Conservation (phyloP, 1,139 yeast genomes). For the Candida pseudoviswanathii region DNA sequence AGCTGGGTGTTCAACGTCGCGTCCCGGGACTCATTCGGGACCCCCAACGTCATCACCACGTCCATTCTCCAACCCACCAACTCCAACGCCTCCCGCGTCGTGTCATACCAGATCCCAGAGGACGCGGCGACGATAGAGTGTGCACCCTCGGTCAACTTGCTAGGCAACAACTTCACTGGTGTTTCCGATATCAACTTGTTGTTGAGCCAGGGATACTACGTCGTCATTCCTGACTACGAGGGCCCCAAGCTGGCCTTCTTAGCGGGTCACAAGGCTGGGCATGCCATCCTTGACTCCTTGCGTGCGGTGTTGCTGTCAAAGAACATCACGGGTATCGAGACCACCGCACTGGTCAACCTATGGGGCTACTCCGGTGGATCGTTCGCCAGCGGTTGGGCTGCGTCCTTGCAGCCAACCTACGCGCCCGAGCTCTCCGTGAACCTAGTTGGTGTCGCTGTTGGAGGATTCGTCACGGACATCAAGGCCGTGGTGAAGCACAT, state of each 20-base stretch:
- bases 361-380: slow-evolving; percentile 49
- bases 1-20: slow-evolving; percentile 36
- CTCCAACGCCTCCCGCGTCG: slow-evolving; percentile 24
- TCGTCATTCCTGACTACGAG: slow-evolving; percentile 37
- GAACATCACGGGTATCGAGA: slow-evolving; percentile 29
- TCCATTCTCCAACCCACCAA: slow-evolving; percentile 34
- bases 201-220: slow-evolving; percentile 35
- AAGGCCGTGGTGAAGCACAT: slow-evolving; percentile 21
- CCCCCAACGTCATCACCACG: slow-evolving; percentile 33
- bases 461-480: slow-evolving; percentile 32
- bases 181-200: slow-evolving; percentile 18
- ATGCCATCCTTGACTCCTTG: slow-evolving; percentile 33
- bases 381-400: slow-evolving; percentile 42
- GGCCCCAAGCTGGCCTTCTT: slow-evolving; percentile 33
- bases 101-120: slow-evolving; percentile 21
- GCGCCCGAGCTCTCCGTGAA: slow-evolving; percentile 31
- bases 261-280: slow-evolving; percentile 34
- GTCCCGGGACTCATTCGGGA: slow-evolving; percentile 32
- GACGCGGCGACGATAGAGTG: slow-evolving; percentile 17
- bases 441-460: slow-evolving; percentile 33
- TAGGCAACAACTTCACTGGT: slow-evolving; percentile 3
- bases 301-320: slow-evolving; percentile 29
- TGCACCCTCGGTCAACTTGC: slow-evolving; percentile 19
- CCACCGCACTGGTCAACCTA: slow-evolving; percentile 28
- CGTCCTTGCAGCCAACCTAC: slow-evolving; percentile 32